Conservation (phyloP, 2,329 filamentous ascomycete species). For the Clonostachys sp. region DNA sequence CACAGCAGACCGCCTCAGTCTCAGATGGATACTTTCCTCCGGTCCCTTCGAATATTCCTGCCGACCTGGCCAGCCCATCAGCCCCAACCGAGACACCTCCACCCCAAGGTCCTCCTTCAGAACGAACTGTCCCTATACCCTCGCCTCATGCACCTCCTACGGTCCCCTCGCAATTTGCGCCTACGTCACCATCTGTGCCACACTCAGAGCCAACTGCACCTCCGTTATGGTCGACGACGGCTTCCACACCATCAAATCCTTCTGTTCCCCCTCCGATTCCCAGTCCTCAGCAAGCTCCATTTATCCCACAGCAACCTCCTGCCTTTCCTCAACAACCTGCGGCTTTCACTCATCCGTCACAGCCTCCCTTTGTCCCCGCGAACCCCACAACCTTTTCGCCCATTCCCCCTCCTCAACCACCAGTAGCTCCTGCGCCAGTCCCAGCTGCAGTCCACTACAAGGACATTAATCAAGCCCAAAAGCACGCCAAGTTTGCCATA, state of each 20-base stretch:
- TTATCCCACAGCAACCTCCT: conserved; percentile 3
- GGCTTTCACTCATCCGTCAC: not conserved
- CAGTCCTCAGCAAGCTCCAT: conserved; percentile 12
- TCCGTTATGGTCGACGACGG: too few relatives aligned
- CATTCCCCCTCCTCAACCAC: conserved; percentile 3
- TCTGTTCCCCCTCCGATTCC: conserved; percentile 13
- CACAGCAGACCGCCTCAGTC: conserved; percentile 4
- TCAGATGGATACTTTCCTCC: conserved; percentile 26
- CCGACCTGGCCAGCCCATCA: conserved; percentile 15
- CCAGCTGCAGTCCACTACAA: conserved; percentile 14
- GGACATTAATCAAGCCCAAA: conserved; percentile 80
- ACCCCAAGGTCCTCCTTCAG: conserved; percentile 8
- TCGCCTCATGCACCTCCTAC: conserved; percentile 9
- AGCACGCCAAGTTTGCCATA: conserved; percentile 95
- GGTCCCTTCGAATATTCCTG: conserved; percentile 6
- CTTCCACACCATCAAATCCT: conserved; percentile 8
- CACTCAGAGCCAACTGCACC: too few relatives aligned
- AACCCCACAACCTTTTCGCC: conserved; percentile 5
- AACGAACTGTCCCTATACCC: conserved; percentile 8
- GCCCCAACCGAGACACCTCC: not conserved
- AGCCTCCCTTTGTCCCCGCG: not conserved
- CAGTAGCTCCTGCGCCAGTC: conserved; percentile 3
- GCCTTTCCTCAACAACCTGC: not conserved
- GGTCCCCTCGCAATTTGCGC: conserved; percentile 6
- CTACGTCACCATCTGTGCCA: too few relatives aligned